These are phyloP conservation scores for Fraxinus cuspidata DNA, from an alignment of 257 asterid genomes.

Conservation along the genomic window DNA sequence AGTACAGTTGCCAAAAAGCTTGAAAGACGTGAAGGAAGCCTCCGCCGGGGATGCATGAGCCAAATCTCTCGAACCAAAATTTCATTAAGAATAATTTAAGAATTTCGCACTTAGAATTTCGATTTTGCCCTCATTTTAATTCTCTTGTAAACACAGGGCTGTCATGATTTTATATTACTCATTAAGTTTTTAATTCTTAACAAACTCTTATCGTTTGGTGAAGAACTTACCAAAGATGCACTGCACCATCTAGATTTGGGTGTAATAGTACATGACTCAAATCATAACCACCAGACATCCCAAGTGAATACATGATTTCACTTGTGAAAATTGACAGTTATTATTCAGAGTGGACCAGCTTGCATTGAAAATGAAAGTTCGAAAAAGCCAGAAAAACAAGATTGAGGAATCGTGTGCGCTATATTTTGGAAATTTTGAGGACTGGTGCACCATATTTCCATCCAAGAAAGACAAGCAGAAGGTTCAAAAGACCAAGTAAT, in stretches of 20 bases:
- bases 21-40: too few species aligned
- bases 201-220: too few species aligned
- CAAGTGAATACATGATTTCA: background rate
- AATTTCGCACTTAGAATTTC: too few species aligned
- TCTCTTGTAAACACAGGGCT: too few species aligned
- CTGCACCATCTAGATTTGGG: background rate
- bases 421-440: background rate
- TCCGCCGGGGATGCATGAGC: too few species aligned
- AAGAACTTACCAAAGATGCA: background rate
- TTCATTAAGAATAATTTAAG: too few species aligned
- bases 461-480: slow-evolving; percentile 26
- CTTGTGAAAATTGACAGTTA: background rate
- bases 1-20: too few species aligned
- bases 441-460: background rate
- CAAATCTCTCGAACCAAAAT: too few species aligned
- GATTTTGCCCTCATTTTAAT: too few species aligned
- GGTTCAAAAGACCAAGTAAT: slow-evolving; percentile 28
- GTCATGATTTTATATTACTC: too few species aligned
- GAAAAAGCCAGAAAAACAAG: background rate
- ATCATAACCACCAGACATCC: background rate
- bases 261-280: background rate
- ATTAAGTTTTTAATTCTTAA: too few species aligned
- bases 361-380: background rate
- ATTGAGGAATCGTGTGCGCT: background rate
- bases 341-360: background rate